Base-by-base conservation (phyloP, 2,329 filamentous ascomycete genomes). In the Fonsecaea pugnacius region DNA sequence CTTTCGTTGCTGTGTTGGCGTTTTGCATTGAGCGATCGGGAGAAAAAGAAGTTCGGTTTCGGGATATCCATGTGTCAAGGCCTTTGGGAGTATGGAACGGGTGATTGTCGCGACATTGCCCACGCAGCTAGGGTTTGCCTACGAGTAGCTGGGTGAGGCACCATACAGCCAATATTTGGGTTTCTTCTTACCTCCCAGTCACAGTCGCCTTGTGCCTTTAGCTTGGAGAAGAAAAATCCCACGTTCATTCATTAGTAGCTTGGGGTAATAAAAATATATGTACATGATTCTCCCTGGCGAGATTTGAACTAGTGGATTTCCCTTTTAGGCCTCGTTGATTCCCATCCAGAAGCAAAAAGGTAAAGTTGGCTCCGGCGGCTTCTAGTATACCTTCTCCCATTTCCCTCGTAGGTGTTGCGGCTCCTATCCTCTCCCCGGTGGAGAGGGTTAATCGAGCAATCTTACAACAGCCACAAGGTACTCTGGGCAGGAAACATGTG, bases 21-120 rank as follows among this genome's bases (percentile, higher is more conserved):
- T 21, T 35, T 58, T 48, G 55, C 55, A 32, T 58, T 58, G 55
- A 58, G 55, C 55, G 55, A 21, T 43, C n/a, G 16, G 10, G 8
- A 18, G 33, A 48, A 58, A 48, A 46, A 16, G 55, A 40, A 58
- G 40, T 43, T 24, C 40, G 24, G 14, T 48, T 48, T 48, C 7
- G 43, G 21, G 18, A 48, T 48, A 48, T 58, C 21, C 55, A 43
- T 58, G 18, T 36, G 55, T 43, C 8, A 24, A 4, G 27, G 9
- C n/a, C 38, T 21, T 24, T 16, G 24, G 18, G 40, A 43, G 38
- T 48, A 14, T n/a, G n/a, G 35, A 27, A 24, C 21, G 43, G 36
- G 18, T 27, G 36, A 38, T 9, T 56, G 27, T 27, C 32, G 53
- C 9, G 18, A 30, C 32, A 6, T 8, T 57, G 38, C 21, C 36